A percentile compares a stretch with the other conserved stretches of the same genome.
phyloP scores from a whole-genome alignment of 208 protist species.

The Trypanosoma melophagium region DNA sequence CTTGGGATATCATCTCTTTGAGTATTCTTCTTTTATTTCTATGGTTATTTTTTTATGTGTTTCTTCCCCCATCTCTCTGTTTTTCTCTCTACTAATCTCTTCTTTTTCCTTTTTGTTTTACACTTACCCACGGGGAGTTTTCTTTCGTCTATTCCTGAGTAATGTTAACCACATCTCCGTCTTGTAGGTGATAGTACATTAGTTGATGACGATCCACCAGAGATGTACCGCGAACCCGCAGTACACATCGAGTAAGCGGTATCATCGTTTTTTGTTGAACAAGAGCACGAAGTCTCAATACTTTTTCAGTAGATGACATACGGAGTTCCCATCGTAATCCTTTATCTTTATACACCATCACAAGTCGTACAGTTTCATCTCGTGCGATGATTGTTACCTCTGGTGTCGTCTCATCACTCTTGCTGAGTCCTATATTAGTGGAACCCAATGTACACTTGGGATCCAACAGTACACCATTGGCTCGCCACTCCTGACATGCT shows the following conservation, averaged over 20 bases:
- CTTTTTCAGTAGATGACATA: constrained; percentile 62
- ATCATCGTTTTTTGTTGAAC: constrained; percentile 84
- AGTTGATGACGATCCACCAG: constrained; percentile 79
- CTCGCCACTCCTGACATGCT: constrained; percentile 71
- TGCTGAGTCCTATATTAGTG: constrained; percentile 61
- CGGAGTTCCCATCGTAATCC: constrained; percentile 69
- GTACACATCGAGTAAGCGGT: constrained; percentile 74
- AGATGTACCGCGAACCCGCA: constrained; percentile 31
- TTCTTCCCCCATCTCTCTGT: neutral
- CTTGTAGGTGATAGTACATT: constrained; percentile 67
- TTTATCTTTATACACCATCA: constrained; percentile 54
- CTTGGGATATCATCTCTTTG: too few species aligned
- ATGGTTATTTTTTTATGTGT: too few species aligned
- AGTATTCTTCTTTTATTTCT: too few species aligned
- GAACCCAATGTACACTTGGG: constrained; percentile 40
- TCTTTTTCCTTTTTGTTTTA: neutral
- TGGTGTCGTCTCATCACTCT: constrained; percentile 23
- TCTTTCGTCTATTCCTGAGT: constrained; percentile 49
- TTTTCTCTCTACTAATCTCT: neutral
- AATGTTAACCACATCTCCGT: constrained; percentile 71
- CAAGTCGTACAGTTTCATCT: constrained; percentile 57
- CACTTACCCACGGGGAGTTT: neutral
- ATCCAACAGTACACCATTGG: constrained; percentile 38
- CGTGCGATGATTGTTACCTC: constrained; percentile 74
- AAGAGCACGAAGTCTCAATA: constrained; percentile 68